phyloP scores from a whole-genome alignment of 2,329 filamentous ascomycete genomes.

The Colletotrichum euphorbiae region DNA sequence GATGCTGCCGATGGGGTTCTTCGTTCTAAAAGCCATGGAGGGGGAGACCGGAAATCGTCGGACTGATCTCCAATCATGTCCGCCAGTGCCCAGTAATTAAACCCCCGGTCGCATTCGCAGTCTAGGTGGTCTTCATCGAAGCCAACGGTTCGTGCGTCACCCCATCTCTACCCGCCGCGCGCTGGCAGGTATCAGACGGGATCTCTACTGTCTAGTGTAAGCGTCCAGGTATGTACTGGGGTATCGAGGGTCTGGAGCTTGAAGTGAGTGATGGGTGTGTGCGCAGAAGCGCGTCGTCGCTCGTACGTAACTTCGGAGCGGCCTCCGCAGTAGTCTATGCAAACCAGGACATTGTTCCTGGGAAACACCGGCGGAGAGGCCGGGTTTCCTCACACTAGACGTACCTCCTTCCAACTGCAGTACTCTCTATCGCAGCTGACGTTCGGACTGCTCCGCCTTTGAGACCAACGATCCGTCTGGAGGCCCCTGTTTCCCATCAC shows the following conservation, averaged over 20 bases:
- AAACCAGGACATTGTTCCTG: background rate
- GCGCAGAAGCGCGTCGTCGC: background rate
- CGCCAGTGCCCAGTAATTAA: background rate
- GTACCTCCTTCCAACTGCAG: background rate
- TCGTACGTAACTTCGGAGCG: background rate
- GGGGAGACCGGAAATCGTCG: background rate
- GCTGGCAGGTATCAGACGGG: constrained; percentile 17
- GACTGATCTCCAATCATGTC: constrained; percentile 8
- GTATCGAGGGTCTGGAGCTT: constrained; percentile 2
- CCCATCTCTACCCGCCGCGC: constrained; percentile 12
- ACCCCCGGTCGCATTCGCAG: background rate
- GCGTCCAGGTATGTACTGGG: constrained; percentile 17
- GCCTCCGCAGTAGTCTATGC: background rate
- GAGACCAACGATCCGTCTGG: too few relatives aligned
- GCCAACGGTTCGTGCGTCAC: constrained; percentile 11
- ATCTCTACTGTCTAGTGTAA: too few relatives aligned
- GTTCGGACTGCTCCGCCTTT: background rate
- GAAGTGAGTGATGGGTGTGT: too few relatives aligned
- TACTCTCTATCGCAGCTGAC: background rate
- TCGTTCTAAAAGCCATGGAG: background rate
- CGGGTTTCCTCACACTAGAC: background rate
- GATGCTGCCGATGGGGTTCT: constrained; percentile 9
- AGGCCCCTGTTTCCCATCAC: too few relatives aligned
- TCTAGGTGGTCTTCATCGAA: constrained; percentile 5
- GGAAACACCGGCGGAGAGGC: background rate